phyloP scores from a whole-genome alignment of 2,329 filamentous ascomycete species.

The Juglanconis sp. region DNA sequence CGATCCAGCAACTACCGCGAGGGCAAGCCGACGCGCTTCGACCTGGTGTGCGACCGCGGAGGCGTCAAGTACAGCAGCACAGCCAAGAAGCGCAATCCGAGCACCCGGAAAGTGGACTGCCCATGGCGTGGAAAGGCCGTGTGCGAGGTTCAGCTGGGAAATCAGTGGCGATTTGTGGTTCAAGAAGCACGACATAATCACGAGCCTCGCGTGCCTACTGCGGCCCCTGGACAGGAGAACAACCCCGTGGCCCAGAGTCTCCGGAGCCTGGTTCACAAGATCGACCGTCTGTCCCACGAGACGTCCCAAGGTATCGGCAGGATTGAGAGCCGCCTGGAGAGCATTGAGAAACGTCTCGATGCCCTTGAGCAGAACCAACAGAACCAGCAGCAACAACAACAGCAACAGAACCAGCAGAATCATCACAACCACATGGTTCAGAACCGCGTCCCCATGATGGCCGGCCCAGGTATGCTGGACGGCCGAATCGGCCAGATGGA shows the following conservation, averaged over 20 bases:
- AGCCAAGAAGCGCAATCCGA: conserved; percentile 62
- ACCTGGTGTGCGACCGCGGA: conserved; percentile 60
- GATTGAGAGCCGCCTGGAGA: conserved; percentile 48
- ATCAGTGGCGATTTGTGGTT: conserved; percentile 63
- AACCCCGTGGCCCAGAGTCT: conserved; percentile 56
- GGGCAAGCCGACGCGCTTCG: conserved; percentile 59
- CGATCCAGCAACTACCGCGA: conserved; percentile 63
- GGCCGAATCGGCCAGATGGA: conserved; percentile 33
- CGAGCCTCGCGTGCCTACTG: conserved; percentile 54
- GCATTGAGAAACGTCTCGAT: conserved; percentile 49
- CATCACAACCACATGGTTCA: conserved; percentile 20
- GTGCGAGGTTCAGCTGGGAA: conserved; percentile 59
- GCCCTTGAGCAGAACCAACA: conserved; percentile 42
- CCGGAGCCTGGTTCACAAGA: conserved; percentile 56
- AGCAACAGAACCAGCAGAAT: neutral
- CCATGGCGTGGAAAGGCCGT: conserved; percentile 63
- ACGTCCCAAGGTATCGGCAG: conserved; percentile 50
- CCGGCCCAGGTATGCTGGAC: conserved; percentile 16
- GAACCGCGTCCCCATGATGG: conserved; percentile 22
- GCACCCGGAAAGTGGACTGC: conserved; percentile 62
- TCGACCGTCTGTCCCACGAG: conserved; percentile 57
- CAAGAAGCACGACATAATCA: conserved; percentile 61
- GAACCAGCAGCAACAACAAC: conserved; percentile 13
- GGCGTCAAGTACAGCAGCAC: conserved; percentile 65
- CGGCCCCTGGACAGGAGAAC: conserved; percentile 54